These are phyloP conservation scores for Nicotiana tomentosiformis DNA, from an alignment of 257 asterid genomes.

Conservation along the genomic window DNA sequence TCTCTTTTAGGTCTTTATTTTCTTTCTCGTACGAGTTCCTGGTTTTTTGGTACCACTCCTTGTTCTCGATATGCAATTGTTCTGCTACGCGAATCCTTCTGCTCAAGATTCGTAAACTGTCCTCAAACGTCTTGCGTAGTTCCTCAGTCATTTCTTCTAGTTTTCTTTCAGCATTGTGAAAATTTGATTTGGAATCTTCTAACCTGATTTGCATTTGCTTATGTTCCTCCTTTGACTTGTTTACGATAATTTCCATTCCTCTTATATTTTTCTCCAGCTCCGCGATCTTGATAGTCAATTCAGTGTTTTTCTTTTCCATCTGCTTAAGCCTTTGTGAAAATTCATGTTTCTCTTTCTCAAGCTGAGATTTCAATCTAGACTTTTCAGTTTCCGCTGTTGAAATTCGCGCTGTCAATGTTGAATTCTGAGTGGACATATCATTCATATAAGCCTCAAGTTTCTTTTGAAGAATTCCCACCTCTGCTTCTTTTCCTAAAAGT, in stretches of 20 bases:
- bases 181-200: conserved; percentile 28
- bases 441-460: conserved; percentile 6
- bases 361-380: conserved; percentile 13
- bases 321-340: conserved; percentile 11
- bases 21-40: conserved; percentile 34
- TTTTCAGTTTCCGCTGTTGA: conserved; percentile 17
- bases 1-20: conserved; percentile 35
- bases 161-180: conserved; percentile 44
- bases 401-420: conserved; percentile 1
- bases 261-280: conserved; percentile 26
- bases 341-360: conserved; percentile 30
- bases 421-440: conserved; percentile 15
- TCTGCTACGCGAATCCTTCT: conserved; percentile 79
- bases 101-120: conserved; percentile 61
- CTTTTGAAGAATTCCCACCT: conserved; percentile 13
- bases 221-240: conserved; percentile 23
- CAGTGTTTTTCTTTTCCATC: conserved; percentile 37
- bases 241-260: neutral
- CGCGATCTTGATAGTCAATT: conserved; percentile 25
- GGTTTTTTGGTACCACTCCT: conserved; percentile 54
- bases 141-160: conserved; percentile 65
- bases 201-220: conserved; percentile 12
- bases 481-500: conserved; percentile 31
- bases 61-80: conserved; percentile 70
- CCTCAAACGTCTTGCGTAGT: conserved; percentile 57